Evolutionary conservation across 1,139 yeast species (phyloP), one percentile per base, ranked within the genome.

Genomic region (Cylindricascospora bacillispora): DNA sequence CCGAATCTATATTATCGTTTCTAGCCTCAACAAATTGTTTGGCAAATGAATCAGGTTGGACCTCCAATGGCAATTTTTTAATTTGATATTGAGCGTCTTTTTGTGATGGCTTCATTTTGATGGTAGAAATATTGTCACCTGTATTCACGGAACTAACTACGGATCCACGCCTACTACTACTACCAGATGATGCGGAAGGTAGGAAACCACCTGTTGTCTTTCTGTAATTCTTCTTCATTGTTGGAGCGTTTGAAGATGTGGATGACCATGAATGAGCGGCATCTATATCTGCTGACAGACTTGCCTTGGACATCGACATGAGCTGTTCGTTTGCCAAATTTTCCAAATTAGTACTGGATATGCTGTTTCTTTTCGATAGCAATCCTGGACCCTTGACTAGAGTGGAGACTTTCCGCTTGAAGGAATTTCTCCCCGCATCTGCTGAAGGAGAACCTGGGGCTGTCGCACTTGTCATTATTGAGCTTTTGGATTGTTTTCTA

Each of bases 151-250:
- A 30, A 22, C 40, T 40, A 15, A 35, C 35, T 24, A 32, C 35
- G 13, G 35, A 43, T 7, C 36, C 43, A 16, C 37, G 35, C 13
- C 37, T 32, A 15, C 42, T 40, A 11, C 31, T 35, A 3, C 33
- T 18, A 18, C 9, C 28, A 12, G 24, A 28, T 2, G 38, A 31
- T 7, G 31, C 22, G 9, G 32, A 15, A 5, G 23, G 12, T 9
- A 25, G 12, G 5, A 29, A 16, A 11, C 25, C 16, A 6, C 24
- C 20, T 15, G 14, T 28, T 7, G 21, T 18, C 21, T 10, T 18
- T 18, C 21, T 18, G 10, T 18, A 18, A 18, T 18, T 10, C 10
- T 10, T 18, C 10, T 18, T 18, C 10, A 18, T 10, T 18, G 21
- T 18, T 18, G 21, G 21, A 18, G 7, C 21, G 7, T 18, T 10